Evolutionary conservation across 2,329 filamentous ascomycete species (phyloP), one percentile per base, ranked within the genome.

Genomic region (Apiospora koreana): DNA sequence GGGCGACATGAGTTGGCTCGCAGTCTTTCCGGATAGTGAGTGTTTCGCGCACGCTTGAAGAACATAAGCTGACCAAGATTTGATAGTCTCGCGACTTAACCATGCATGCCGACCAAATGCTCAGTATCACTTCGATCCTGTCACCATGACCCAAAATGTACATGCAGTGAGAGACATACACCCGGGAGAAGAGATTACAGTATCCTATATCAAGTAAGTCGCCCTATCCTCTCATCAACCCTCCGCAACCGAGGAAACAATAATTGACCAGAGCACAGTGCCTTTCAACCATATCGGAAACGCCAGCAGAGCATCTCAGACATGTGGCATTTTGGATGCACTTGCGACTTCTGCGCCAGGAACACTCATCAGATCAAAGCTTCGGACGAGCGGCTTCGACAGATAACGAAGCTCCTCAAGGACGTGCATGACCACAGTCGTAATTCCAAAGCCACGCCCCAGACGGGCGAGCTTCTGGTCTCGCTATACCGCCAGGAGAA

Each of bases 41-140:
- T 43, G 2, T 38, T n/a, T 21, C 18, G 10, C 14, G 10, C 7
- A 28, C 3, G 3, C 5, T 2, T 28, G 42, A 18, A 3, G n/a
- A 18, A 1, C 14, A 25, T 5, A 10, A 10, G 9, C 64, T 66
- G 25, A 66, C 12, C 7, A 43, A 9, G 6, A 14, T 21, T 21
- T 12, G 14, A 66, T 28, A 66, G 80, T 83, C 70, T 82, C 83
- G 31, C 77, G 82, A 41, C 75, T 84, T 71, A 85, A 85, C 75
- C 83, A 85, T 74, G 82, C 84, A 74, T 85, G 83, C 72, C 80
- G 83, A 1, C 81, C 83, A 43, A 85, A 84, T 71, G 79, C 81
- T 25, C 82, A 82, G 72, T 84, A 84, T 76, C 80, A 78, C 73
- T 83, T 82, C 71, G 81, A 84, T 72, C 75, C 78, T 58, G 69